Evolutionary conservation across 306 rosid genomes (phyloP).

Genomic region (Cajanus cajan): DNA sequence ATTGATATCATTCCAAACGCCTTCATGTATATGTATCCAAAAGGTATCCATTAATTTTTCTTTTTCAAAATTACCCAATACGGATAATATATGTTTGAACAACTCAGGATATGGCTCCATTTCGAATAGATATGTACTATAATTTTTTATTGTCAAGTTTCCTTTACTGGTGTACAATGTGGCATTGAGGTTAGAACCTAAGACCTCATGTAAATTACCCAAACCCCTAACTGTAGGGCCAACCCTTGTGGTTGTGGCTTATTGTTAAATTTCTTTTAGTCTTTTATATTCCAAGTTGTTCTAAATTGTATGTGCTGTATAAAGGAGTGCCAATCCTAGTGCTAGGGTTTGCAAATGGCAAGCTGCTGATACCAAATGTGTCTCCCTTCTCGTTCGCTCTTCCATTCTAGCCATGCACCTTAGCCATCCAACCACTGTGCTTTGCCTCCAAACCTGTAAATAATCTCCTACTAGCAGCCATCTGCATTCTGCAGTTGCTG

Average conservation of each 20-base stretch:
- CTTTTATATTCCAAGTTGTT: not conserved
- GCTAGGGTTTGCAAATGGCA: not conserved
- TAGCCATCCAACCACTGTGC: not conserved
- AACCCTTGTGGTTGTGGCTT: not conserved
- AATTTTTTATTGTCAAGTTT: no score
- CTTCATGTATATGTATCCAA: not conserved
- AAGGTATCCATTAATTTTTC: not conserved
- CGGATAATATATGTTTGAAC: not conserved
- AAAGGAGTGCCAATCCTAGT: not conserved
- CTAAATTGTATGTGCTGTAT: not conserved
- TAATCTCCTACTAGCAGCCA: not conserved
- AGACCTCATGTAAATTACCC: not conserved
- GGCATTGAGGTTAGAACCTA: not conserved
- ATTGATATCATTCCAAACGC: not conserved
- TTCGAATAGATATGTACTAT: not conserved
- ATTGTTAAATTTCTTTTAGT: not conserved
- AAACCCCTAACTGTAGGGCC: not conserved
- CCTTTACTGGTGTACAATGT: not conserved
- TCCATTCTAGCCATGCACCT: not conserved
- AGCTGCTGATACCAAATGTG: not conserved
- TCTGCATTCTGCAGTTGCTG: not conserved
- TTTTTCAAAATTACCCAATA: not conserved
- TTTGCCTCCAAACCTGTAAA: not conserved
- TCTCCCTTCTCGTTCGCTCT: not conserved
- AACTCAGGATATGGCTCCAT: not conserved